Percentiles rank a stretch among this genome's conserved stretches.
Evolutionary conservation across 73 alveolate genomes (phyloP).

Genomic region (Paramecium bursaria): DNA sequence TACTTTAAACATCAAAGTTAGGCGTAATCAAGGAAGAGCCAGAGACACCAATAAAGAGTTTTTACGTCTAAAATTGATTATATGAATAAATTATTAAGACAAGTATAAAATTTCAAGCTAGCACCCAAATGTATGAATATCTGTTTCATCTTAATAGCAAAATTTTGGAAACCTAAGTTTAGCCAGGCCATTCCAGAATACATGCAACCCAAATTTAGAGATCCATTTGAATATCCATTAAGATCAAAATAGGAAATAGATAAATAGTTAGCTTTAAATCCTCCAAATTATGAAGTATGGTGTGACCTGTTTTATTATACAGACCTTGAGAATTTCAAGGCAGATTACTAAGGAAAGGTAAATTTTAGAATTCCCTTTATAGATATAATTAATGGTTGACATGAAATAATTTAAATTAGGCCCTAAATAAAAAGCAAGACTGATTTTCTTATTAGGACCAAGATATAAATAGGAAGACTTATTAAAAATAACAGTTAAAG

Average conservation of each 20-base stretch:
- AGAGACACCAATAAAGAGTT: too few relatives aligned
- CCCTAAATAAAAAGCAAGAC: conserved; percentile 60
- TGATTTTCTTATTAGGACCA: conserved; percentile 70
- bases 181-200: conserved; percentile 65
- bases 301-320: conserved; percentile 39
- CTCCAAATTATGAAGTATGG: conserved; percentile 19
- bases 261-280: conserved; percentile 30
- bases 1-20: too few relatives aligned
- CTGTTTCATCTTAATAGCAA: not conserved
- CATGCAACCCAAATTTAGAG: conserved; percentile 62
- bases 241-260: conserved; percentile 63
- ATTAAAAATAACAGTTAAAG: conserved; percentile 50
- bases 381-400: conserved; percentile 43
- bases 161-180: conserved; percentile 51
- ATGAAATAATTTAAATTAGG: conserved; percentile 63
- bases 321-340: conserved; percentile 2
- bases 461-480: conserved; percentile 62
- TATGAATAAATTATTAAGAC: too few relatives aligned
- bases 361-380: not conserved
- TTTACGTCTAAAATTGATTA: not conserved
- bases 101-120: too few relatives aligned
- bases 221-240: conserved; percentile 74
- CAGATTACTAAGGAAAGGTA: conserved; percentile 18
- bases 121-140: conserved; percentile 33
- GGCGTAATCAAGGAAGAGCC: too few relatives aligned